Evolutionary conservation across 345 rosid species (phyloP).

Genomic region (Eucalyptus sp.): DNA sequence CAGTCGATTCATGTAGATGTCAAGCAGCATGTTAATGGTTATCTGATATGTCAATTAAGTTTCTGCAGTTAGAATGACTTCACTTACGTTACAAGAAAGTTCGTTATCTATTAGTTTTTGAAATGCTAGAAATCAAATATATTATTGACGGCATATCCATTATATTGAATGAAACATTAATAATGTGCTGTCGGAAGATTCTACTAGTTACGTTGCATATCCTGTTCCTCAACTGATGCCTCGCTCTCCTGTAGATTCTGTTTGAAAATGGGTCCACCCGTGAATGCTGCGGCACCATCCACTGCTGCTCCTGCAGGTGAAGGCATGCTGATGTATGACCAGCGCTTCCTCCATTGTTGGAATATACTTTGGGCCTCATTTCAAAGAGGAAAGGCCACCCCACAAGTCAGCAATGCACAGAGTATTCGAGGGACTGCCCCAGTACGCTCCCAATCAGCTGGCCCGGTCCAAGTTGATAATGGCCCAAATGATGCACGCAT

Average conservation of each 20-base stretch:
- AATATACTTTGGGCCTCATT: neutral
- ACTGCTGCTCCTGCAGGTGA: neutral
- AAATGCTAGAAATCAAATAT: neutral
- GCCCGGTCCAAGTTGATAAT: neutral
- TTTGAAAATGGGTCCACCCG: neutral
- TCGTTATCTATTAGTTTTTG: neutral
- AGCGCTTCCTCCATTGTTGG: neutral
- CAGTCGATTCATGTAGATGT: neutral
- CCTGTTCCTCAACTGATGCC: neutral
- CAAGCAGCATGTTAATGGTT: neutral
- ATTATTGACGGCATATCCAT: neutral
- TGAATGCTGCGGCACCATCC: neutral
- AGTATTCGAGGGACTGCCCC: neutral
- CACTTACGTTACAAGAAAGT: neutral
- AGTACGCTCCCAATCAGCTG: neutral
- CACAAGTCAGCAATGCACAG: neutral
- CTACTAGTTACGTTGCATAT: neutral
- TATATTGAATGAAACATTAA: neutral
- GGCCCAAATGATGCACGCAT: neutral
- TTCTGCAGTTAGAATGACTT: neutral
- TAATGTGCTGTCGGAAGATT: neutral
- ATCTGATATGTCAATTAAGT: too few relatives aligned
- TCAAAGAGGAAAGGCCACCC: neutral
- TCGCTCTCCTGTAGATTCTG: neutral
- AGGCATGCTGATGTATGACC: neutral